Conservation (phyloP, 2,329 filamentous ascomycete species). For the Verruconis gallopava region DNA sequence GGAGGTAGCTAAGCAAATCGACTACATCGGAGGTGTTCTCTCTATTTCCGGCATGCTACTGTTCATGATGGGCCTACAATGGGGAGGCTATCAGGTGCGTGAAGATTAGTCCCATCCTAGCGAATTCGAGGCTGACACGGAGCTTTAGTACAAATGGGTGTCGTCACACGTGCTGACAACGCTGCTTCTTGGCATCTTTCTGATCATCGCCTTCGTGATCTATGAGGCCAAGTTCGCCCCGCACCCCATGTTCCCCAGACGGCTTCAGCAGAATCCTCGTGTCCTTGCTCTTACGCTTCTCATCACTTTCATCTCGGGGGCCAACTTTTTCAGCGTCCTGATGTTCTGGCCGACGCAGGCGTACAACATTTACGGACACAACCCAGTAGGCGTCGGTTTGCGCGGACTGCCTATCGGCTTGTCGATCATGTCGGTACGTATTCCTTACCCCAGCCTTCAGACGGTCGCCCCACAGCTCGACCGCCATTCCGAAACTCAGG, state of each 20-base stretch:
- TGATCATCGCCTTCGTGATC: constrained; percentile 9
- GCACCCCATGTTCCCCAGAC: constrained; percentile 10
- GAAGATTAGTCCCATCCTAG: background rate
- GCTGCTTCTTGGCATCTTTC: constrained; percentile 10
- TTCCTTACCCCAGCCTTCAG: too few species aligned
- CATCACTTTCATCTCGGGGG: constrained; percentile 28
- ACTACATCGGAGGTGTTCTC: constrained; percentile 39
- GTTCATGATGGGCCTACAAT: constrained; percentile 37
- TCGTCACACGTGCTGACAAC: constrained; percentile 10
- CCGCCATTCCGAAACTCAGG: too few species aligned
- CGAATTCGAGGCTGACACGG: background rate
- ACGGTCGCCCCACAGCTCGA: too few species aligned
- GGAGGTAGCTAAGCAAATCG: constrained; percentile 33
- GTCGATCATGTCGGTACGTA: constrained; percentile 41
- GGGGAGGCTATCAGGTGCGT: constrained; percentile 21
- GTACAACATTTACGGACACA: constrained; percentile 50
- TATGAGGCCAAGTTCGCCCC: constrained; percentile 8
- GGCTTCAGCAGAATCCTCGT: constrained; percentile 19
- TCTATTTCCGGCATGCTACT: constrained; percentile 37
- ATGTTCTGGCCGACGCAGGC: constrained; percentile 53
- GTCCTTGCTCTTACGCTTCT: constrained; percentile 24
- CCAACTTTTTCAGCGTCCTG: constrained; percentile 28
- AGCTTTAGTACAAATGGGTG: constrained; percentile 9
- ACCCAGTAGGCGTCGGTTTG: constrained; percentile 47
- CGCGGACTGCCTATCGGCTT: constrained; percentile 49